A percentile compares a stretch with the other conserved stretches of the same genome.
These are phyloP conservation scores for Panicum miliaceum DNA, from an alignment of 176 grass and related monocot genomes.

Conservation along the genomic window DNA sequence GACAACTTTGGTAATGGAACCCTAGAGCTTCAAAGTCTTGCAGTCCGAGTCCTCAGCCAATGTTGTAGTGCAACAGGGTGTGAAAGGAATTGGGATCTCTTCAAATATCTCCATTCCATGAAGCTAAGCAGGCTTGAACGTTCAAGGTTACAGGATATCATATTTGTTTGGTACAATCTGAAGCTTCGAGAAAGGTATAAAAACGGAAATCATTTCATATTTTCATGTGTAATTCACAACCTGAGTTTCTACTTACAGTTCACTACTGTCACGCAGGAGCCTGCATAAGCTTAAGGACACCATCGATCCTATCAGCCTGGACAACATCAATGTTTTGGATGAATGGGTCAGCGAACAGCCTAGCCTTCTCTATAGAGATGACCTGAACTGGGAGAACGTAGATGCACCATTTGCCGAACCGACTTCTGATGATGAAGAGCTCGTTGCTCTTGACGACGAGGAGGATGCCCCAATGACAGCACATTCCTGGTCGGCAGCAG, in stretches of 20 bases:
- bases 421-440: conserved; percentile 40
- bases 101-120: conserved; percentile 50
- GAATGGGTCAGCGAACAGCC: conserved; percentile 69
- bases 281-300: conserved; percentile 24
- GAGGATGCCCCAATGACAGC: conserved; percentile 23
- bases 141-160: conserved; percentile 41
- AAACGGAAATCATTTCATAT: background rate
- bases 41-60: conserved; percentile 59
- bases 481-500: conserved; percentile 17
- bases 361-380: conserved; percentile 51
- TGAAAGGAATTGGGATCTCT: conserved; percentile 55
- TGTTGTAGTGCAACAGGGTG: conserved; percentile 67
- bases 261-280: conserved; percentile 30
- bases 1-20: conserved; percentile 63
- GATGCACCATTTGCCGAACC: conserved; percentile 51
- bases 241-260: conserved; percentile 1
- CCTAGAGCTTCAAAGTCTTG: conserved; percentile 57
- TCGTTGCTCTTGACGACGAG: background rate
- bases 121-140: conserved; percentile 54
- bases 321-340: conserved; percentile 51
- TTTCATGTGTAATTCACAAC: background rate
- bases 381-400: conserved; percentile 57
- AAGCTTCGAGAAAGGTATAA: conserved; percentile 63
- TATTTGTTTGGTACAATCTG: conserved; percentile 57
- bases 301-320: conserved; percentile 58